Evolutionary conservation across 345 rosid genomes (phyloP).

Genomic region (sweet orange (Citrus sinensis)): DVS_A1.0 CM039165.1:38078501-38079000

Average conservation of each 20-base stretch:
- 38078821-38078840: neutral
- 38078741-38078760: neutral
- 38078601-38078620: constrained; percentile 2
- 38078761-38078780: neutral
- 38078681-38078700: neutral
- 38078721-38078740: neutral
- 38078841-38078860: neutral
- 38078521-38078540: constrained; percentile 18
- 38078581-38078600: constrained; percentile 12
- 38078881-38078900: neutral
- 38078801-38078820: neutral
- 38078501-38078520: constrained; percentile 35
- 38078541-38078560: constrained; percentile 13
- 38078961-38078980: neutral
- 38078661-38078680: constrained; percentile 17
- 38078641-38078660: constrained; percentile 36
- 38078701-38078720: neutral
- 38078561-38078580: constrained; percentile 28
- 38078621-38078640: constrained; percentile 48
- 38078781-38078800: neutral
- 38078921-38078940: neutral
- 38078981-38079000: neutral
- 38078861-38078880: neutral
- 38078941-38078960: neutral
- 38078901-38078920: neutral